Percentiles rank a stretch among this genome's conserved stretches.
phyloP scores from a whole-genome alignment of 2,329 filamentous ascomycete genomes.

The Fusarium lateritium region DNA sequence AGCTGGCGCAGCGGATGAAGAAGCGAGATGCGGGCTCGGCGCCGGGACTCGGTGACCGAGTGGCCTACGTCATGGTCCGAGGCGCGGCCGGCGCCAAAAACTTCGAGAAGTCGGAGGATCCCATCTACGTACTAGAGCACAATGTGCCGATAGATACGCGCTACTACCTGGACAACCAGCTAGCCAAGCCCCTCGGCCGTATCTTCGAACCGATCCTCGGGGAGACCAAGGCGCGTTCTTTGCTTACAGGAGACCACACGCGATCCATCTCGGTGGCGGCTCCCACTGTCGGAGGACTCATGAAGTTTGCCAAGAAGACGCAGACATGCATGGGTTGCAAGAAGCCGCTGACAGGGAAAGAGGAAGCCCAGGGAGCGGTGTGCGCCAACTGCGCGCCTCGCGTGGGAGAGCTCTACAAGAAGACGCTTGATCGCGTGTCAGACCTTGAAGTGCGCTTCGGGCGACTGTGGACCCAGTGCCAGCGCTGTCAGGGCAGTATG shows the following conservation, averaged over 20 bases:
- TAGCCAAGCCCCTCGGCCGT: conserved; percentile 91
- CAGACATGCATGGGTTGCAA: conserved; percentile 99
- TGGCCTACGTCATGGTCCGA: conserved; percentile 98
- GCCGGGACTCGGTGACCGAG: conserved; percentile 92
- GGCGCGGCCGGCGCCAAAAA: conserved; percentile 91
- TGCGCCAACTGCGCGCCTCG: conserved; percentile 88
- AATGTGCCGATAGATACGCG: conserved; percentile 98
- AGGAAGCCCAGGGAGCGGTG: conserved; percentile 87
- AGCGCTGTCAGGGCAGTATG: conserved; percentile 97
- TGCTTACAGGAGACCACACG: conserved; percentile 94
- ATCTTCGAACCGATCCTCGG: conserved; percentile 99
- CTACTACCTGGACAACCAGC: conserved; percentile 98
- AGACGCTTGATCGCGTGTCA: conserved; percentile 87
- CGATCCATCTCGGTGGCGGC: conserved; percentile 94
- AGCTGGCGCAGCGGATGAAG: conserved; percentile 95
- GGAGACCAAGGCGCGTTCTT: conserved; percentile 87
- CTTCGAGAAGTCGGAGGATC: conserved; percentile 97
- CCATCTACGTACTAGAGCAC: conserved; percentile 96
- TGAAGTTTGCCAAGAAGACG: conserved; percentile 99
- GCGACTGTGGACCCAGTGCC: conserved; percentile 96
- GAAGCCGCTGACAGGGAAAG: conserved; percentile 86
- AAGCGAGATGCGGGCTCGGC: conserved; percentile 97
- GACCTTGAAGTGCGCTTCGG: conserved; percentile 95
- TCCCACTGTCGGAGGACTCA: conserved; percentile 90
- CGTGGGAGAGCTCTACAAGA: conserved; percentile 93